These are phyloP conservation scores for Paramecium biaurelia DNA, from an alignment of 73 alveolate species.

Conservation along the genomic window DNA sequence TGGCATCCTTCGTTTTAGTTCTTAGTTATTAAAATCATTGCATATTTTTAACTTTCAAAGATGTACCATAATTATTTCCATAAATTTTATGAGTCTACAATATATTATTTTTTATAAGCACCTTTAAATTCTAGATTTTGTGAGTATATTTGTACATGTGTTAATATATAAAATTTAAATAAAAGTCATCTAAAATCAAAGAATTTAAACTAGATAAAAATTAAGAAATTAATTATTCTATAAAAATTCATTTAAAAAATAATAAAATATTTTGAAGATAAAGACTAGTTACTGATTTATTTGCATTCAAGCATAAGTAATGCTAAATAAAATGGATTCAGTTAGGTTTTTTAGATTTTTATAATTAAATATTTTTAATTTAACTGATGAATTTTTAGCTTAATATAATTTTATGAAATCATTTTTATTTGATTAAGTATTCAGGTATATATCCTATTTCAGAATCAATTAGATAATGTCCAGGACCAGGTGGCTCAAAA, in stretches of 20 bases:
- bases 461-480: background rate
- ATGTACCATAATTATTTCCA: too few relatives aligned
- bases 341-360: background rate
- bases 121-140: too few relatives aligned
- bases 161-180: too few relatives aligned
- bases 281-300: background rate
- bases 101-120: background rate
- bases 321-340: background rate
- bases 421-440: background rate
- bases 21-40: too few relatives aligned
- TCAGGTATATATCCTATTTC: background rate
- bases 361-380: too few relatives aligned
- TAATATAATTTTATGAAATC: background rate
- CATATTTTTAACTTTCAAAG: background rate
- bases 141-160: too few relatives aligned
- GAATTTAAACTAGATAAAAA: background rate
- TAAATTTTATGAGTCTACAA: too few relatives aligned
- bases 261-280: background rate
- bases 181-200: too few relatives aligned
- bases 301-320: background rate
- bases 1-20: background rate
- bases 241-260: background rate
- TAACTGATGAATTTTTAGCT: background rate
- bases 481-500: constrained; percentile 1
- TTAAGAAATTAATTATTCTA: background rate